These are phyloP conservation scores for Porpolomopsis calyptriformis DNA, from an alignment of 768 basidiomycete genomes.

Conservation along the genomic window DNA sequence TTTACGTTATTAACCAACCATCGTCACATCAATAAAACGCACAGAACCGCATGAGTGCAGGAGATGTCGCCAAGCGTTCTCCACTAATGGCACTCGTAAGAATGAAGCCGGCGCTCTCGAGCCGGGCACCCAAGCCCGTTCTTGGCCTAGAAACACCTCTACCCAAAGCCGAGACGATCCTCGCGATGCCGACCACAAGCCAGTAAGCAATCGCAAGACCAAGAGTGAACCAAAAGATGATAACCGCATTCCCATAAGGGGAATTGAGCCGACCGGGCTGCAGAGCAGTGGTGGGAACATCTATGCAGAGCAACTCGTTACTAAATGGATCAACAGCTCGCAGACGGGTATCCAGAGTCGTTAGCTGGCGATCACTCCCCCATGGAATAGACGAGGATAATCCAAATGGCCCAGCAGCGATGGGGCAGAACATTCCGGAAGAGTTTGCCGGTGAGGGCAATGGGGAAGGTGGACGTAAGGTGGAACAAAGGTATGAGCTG, in stretches of 20 bases:
- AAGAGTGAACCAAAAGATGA: constrained; percentile 68
- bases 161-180: constrained; percentile 78
- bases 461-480: constrained; percentile 70
- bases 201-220: constrained; percentile 72
- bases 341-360: constrained; percentile 74
- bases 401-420: constrained; percentile 69
- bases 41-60: constrained; percentile 86
- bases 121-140: constrained; percentile 53
- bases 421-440: constrained; percentile 55
- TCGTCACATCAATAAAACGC: constrained; percentile 21
- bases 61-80: constrained; percentile 73
- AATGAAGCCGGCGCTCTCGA: constrained; percentile 80
- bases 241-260: constrained; percentile 55
- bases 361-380: constrained; percentile 55
- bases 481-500: constrained; percentile 64
- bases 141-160: constrained; percentile 54
- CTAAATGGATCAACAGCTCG: constrained; percentile 83
- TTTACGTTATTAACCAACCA: constrained; percentile 5
- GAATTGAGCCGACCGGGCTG: constrained; percentile 37
- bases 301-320: constrained; percentile 73
- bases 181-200: constrained; percentile 67
- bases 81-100: constrained; percentile 90
- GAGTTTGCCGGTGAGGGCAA: constrained; percentile 37
- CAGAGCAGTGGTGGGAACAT: constrained; percentile 69
- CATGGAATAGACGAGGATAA: constrained; percentile 68